Percentiles rank a stretch among this genome's conserved stretches.
phyloP scores from a whole-genome alignment of 1,284 basidiomycete species.

The Heterobasidion parviporum region DNA sequence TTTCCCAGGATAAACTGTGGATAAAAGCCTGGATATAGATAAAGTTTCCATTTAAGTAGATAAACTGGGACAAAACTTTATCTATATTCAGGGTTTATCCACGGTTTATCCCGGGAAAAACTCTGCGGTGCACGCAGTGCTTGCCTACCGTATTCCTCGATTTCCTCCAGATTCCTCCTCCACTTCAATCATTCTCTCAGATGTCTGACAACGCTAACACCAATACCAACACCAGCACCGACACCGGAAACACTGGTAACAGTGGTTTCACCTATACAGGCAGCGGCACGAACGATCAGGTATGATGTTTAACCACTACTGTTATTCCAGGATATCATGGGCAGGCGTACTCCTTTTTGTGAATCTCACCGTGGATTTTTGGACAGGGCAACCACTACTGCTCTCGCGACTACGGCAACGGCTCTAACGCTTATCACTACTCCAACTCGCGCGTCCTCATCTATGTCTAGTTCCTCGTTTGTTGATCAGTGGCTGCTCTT shows the following conservation, averaged over 20 bases:
- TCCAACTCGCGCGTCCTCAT: slow-evolving; percentile 35
- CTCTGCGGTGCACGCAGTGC: no score
- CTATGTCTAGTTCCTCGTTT: slow-evolving; percentile 1
- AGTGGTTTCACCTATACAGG: slow-evolving; percentile 31
- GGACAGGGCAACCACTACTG: slow-evolving; percentile 50
- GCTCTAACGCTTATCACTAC: slow-evolving; percentile 44
- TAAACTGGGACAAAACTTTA: no score
- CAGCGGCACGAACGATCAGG: slow-evolving; percentile 43
- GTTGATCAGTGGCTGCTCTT: background rate
- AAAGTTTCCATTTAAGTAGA: no score
- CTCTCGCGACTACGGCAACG: slow-evolving; percentile 33
- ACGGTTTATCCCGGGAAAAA: no score
- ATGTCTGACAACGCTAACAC: no score
- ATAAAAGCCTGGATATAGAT: no score
- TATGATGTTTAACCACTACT: slow-evolving; percentile 13
- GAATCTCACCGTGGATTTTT: background rate
- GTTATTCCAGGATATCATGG: background rate
- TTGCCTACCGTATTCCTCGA: no score
- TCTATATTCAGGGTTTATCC: no score
- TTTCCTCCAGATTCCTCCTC: no score
- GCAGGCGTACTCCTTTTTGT: background rate
- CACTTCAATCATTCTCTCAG: no score
- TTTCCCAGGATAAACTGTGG: no score
- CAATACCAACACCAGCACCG: no score
- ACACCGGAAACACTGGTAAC: background rate